These are phyloP conservation scores for Candida sonorensis DNA, from an alignment of 805 yeast species.

Conservation along the genomic window DNA sequence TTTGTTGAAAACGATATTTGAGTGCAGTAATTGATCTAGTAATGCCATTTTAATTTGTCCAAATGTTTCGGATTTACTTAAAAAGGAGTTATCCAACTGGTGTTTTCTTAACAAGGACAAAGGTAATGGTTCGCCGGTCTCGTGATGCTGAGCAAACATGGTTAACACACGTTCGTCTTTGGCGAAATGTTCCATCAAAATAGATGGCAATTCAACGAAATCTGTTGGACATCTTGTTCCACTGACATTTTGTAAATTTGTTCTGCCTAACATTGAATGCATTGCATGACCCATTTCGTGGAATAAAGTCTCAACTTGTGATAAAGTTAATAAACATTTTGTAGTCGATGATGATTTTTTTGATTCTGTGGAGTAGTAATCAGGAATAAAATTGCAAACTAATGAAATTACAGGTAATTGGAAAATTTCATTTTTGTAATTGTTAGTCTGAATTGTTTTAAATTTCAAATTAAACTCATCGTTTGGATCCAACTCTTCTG, in stretches of 20 bases:
- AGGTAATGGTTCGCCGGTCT: slow-evolving; percentile 59
- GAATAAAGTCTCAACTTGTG: slow-evolving; percentile 87
- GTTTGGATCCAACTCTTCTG: slow-evolving; percentile 39
- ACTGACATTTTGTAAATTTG: slow-evolving; percentile 81
- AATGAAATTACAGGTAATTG: slow-evolving; percentile 89
- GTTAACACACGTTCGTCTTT: slow-evolving; percentile 70
- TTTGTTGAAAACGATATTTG: slow-evolving; percentile 31
- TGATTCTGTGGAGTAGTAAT: too few species aligned
- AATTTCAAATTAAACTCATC: slow-evolving; percentile 29
- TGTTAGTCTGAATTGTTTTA: slow-evolving; percentile 25
- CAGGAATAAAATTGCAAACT: slow-evolving; percentile 69
- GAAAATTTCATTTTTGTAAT: slow-evolving; percentile 40
- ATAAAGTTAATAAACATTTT: slow-evolving; percentile 58
- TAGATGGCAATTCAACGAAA: slow-evolving; percentile 94
- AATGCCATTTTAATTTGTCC: slow-evolving; percentile 88
- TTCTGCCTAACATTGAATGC: slow-evolving; percentile 94
- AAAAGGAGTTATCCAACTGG: slow-evolving; percentile 42
- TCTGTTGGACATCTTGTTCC: slow-evolving; percentile 96
- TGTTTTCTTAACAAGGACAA: slow-evolving; percentile 40
- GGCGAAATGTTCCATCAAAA: slow-evolving; percentile 92
- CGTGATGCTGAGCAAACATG: slow-evolving; percentile 64
- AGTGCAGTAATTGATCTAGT: slow-evolving; percentile 76
- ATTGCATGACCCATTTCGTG: slow-evolving; percentile 99
- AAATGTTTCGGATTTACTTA: slow-evolving; percentile 68
- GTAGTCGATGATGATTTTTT: too few species aligned